Base-by-base conservation (phyloP, 2,329 filamentous ascomycete species). In the Didymella arachidicola region DNA sequence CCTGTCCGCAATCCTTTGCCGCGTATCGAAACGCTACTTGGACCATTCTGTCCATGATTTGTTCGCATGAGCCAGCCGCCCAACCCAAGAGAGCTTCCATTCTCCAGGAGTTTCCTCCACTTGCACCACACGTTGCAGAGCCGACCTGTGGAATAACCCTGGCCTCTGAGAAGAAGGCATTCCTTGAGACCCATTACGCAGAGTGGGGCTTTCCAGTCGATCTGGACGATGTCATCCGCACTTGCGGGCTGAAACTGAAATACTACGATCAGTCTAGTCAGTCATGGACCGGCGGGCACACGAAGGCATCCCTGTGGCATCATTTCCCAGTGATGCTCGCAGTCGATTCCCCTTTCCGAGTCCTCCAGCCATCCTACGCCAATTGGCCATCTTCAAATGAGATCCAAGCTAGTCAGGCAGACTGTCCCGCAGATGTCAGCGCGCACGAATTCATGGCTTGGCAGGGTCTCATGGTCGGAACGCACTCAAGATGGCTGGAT, bases 11-110 rank as follows among this genome's bases (percentile, higher is more conserved):
- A 3, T 72, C 73, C 4, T 80, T 86, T 22, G 72, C 73, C 2
- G 69, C 72, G 0, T 89, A 87, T 67, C 78, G 86, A 12, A 79
- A 85, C 53, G 73, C 78, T 4, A 85, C 83, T 0, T 87, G 83
- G 82, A 66, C 62, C 3, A 78, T 87, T 3, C 22, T 84, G 0
- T 67, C 70, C 2, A 63, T 53, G 3, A 61, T 84, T 11, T 79
- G 65, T n/a, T 63, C 57, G 14, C 49, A 60, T 1, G 25, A 46
- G 29, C 38, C 39, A 1, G 47, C 52, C 5, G 22, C 1, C 8
- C 51, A 53, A 25, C 16, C 51, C 10, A 47, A 63, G 22, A 19
- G 57, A 8, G 51, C 72, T 2, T 61, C 64, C 1, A 25, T 64
- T 1, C 61, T 81, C 4, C 63, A 65, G 2, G 50, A 73, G 0